These are phyloP conservation scores for Globisporangium cederbergense DNA, from an alignment of 352 stramenopile genomes.

Conservation along the genomic window DNA sequence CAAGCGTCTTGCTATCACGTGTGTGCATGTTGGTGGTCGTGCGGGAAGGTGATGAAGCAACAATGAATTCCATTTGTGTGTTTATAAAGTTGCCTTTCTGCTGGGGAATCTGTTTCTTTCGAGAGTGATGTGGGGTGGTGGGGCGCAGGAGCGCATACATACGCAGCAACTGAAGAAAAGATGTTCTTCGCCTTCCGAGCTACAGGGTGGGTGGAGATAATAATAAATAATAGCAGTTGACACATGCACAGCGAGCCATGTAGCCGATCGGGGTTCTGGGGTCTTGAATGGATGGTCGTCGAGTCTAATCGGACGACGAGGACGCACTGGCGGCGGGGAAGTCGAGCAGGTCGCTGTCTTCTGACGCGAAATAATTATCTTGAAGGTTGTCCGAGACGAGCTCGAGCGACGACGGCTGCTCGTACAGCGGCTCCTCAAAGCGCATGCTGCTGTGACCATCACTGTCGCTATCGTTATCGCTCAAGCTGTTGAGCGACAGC, in stretches of 20 bases:
- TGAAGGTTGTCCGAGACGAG: conserved; percentile 77
- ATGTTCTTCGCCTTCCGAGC: conserved; percentile 3
- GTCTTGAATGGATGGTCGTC: background rate
- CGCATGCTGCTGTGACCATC: conserved; percentile 27
- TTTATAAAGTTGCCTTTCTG: conserved; percentile 10
- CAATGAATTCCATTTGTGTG: conserved; percentile 14
- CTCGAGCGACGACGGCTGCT: conserved; percentile 44
- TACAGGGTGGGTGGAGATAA: conserved; percentile 11
- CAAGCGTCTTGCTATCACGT: too few species aligned
- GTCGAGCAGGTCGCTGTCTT: conserved; percentile 67
- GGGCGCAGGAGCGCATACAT: conserved; percentile 10
- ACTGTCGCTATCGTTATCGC: conserved; percentile 22
- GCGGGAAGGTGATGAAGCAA: conserved; percentile 1
- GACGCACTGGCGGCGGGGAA: conserved; percentile 30
- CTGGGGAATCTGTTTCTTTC: background rate
- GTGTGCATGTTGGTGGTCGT: too few species aligned
- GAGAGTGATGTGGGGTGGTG: background rate
- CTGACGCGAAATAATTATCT: conserved; percentile 60
- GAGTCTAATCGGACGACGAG: conserved; percentile 11
- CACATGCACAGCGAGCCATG: conserved; percentile 17
- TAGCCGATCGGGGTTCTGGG: background rate
- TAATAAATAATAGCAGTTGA: conserved; percentile 29
- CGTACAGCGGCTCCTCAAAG: conserved; percentile 23
- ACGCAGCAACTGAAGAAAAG: conserved; percentile 11
- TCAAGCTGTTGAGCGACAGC: conserved; percentile 11